A percentile compares a stretch with the other conserved stretches of the same genome.
Conservation (phyloP, 805 yeast species). For the Scheffersomyces spartinae region DNA sequence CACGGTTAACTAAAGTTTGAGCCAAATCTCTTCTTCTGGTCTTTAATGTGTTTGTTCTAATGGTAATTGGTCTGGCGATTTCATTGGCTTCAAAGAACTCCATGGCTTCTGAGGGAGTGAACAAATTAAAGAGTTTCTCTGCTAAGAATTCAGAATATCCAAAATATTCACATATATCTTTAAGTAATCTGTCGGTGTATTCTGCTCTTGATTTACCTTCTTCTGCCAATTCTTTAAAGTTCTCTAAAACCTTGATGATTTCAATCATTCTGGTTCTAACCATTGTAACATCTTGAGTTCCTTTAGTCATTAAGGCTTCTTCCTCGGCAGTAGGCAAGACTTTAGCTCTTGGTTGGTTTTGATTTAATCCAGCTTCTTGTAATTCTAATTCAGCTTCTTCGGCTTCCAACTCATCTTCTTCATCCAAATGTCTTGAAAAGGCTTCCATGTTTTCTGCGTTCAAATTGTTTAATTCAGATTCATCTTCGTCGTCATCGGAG, state of each 20-base stretch:
- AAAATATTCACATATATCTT: conserved; percentile 85
- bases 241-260: conserved; percentile 86
- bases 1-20: conserved; percentile 88
- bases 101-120: conserved; percentile 92
- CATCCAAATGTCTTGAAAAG: conserved; percentile 56
- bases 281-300: conserved; percentile 66
- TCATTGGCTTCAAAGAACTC: conserved; percentile 99
- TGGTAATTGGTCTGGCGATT: conserved; percentile 90
- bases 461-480: conserved; percentile 43
- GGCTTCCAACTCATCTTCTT: conserved; percentile 33
- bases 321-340: conserved; percentile 64
- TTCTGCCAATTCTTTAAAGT: conserved; percentile 72
- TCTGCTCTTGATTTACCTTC: conserved; percentile 81
- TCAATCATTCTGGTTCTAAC: conserved; percentile 92
- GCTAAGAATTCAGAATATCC: conserved; percentile 90
- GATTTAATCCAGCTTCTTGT: conserved; percentile 45
- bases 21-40: conserved; percentile 95
- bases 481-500: conserved; percentile 62
- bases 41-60: conserved; percentile 92
- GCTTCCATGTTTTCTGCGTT: conserved; percentile 81
- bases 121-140: conserved; percentile 82
- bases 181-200: conserved; percentile 63
- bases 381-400: conserved; percentile 48
- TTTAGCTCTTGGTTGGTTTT: conserved; percentile 61
- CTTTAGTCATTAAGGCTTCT: conserved; percentile 39